phyloP scores from a whole-genome alignment of 352 stramenopile genomes.

The Phytophthora citrophthora region DNA sequence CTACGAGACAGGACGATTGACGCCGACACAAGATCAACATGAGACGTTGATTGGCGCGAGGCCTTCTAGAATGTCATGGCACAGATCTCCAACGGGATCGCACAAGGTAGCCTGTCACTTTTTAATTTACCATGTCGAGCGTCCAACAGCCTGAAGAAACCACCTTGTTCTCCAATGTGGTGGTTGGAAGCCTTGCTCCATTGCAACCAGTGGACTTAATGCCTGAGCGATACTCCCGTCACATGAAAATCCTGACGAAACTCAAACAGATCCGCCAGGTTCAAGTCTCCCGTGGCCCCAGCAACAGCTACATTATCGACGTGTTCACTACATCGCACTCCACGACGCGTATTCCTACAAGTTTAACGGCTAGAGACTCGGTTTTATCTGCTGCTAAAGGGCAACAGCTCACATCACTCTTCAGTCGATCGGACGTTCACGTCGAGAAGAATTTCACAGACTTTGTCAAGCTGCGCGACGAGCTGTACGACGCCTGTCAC shows the following conservation, averaged over 20 bases:
- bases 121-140: constrained; percentile 24
- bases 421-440: constrained; percentile 20
- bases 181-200: constrained; percentile 6
- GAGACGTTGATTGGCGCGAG: constrained; percentile 7
- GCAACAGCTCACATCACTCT: constrained; percentile 5
- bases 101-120: constrained; percentile 7
- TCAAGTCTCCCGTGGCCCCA: constrained; percentile 13
- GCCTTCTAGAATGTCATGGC: constrained; percentile 12
- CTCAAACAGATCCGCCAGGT: constrained; percentile 37
- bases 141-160: constrained; percentile 4
- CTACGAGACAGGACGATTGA: constrained; percentile 17
- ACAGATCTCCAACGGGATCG: neutral
- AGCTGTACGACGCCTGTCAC: constrained; percentile 42
- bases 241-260: constrained; percentile 38
- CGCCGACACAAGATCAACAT: constrained; percentile 20
- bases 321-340: constrained; percentile 35
- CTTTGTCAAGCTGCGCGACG: constrained; percentile 46
- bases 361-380: constrained; percentile 9
- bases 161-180: constrained; percentile 5
- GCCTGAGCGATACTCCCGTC: constrained; percentile 36
- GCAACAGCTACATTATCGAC: constrained; percentile 27
- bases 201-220: constrained; percentile 27
- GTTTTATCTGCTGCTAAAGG: neutral
- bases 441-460: constrained; percentile 38
- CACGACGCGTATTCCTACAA: constrained; percentile 34